Percentiles rank a stretch among this genome's conserved stretches.
These are phyloP conservation scores for Aphanomyces invadans DNA, from an alignment of 352 stramenopile genomes.

Conservation along the genomic window DNA sequence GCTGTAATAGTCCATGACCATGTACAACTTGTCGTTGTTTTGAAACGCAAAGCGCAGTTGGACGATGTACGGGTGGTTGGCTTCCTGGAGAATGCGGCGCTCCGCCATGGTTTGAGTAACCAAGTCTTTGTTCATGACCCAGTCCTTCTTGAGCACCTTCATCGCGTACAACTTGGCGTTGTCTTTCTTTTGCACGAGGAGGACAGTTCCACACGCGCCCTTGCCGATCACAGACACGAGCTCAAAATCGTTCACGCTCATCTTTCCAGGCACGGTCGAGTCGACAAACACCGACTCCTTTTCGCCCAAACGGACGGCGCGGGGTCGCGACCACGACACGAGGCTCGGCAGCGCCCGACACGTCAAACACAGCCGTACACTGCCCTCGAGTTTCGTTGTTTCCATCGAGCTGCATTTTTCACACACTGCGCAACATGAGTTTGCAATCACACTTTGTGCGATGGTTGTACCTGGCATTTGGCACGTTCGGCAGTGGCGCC, in stretches of 20 bases:
- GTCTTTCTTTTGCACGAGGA: constrained; percentile 65
- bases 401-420: constrained; percentile 65
- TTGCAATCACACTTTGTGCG: background rate
- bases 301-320: constrained; percentile 53
- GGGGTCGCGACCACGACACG: constrained; percentile 60
- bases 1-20: constrained; percentile 79
- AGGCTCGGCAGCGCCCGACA: constrained; percentile 50
- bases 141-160: constrained; percentile 76
- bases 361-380: constrained; percentile 53
- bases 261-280: constrained; percentile 52
- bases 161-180: constrained; percentile 58
- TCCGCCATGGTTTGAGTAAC: constrained; percentile 74
- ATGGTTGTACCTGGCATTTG: constrained; percentile 34
- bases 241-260: constrained; percentile 71
- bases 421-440: constrained; percentile 29
- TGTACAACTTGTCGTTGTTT: constrained; percentile 75
- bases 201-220: constrained; percentile 59
- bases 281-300: constrained; percentile 63
- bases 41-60: constrained; percentile 69
- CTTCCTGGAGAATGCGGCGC: constrained; percentile 61
- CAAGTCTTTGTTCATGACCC: constrained; percentile 75
- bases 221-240: constrained; percentile 63
- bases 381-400: constrained; percentile 51
- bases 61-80: constrained; percentile 69
- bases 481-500: constrained; percentile 58